phyloP scores from a whole-genome alignment of 108 stramenopile species.

The Skeletonema menzelii region DNA sequence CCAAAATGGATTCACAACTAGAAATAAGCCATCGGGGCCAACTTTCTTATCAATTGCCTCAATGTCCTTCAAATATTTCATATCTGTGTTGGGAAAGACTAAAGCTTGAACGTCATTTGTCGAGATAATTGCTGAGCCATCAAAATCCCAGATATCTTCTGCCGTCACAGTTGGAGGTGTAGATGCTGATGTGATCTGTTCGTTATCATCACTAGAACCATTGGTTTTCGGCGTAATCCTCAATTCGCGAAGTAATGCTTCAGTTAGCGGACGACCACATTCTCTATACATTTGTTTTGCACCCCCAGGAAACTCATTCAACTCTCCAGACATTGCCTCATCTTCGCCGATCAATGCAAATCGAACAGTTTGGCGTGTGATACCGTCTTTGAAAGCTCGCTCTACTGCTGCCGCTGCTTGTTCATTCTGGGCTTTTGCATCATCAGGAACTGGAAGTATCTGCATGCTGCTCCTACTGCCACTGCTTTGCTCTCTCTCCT shows the following conservation, averaged over 20 bases:
- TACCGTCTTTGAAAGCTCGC: constrained; percentile 71
- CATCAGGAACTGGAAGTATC: constrained; percentile 44
- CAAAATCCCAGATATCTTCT: constrained; percentile 88
- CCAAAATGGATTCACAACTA: constrained; percentile 88
- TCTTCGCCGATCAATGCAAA: constrained; percentile 67
- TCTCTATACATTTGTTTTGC: constrained; percentile 86
- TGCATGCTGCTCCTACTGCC: constrained; percentile 2
- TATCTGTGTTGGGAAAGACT: constrained; percentile 84
- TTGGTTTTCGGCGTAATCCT: constrained; percentile 25
- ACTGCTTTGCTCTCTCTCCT: constrained; percentile 9
- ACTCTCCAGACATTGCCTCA: constrained; percentile 54
- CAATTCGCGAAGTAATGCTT: constrained; percentile 60
- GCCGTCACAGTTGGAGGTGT: constrained; percentile 54
- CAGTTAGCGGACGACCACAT: constrained; percentile 66
- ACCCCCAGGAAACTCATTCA: constrained; percentile 82
- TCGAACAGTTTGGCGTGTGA: constrained; percentile 72
- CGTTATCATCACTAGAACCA: constrained; percentile 11
- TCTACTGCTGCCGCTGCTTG: constrained; percentile 77
- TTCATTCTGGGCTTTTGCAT: constrained; percentile 59
- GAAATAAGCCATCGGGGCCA: constrained; percentile 59
- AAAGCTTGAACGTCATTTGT: constrained; percentile 69
- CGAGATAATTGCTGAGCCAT: constrained; percentile 73
- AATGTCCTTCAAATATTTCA: constrained; percentile 80
- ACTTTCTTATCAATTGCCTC: constrained; percentile 50
- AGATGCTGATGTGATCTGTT: constrained; percentile 9